Evolutionary conservation across 352 stramenopile genomes (phyloP).

Genomic region (Phytopythium oedochilum): DNA sequence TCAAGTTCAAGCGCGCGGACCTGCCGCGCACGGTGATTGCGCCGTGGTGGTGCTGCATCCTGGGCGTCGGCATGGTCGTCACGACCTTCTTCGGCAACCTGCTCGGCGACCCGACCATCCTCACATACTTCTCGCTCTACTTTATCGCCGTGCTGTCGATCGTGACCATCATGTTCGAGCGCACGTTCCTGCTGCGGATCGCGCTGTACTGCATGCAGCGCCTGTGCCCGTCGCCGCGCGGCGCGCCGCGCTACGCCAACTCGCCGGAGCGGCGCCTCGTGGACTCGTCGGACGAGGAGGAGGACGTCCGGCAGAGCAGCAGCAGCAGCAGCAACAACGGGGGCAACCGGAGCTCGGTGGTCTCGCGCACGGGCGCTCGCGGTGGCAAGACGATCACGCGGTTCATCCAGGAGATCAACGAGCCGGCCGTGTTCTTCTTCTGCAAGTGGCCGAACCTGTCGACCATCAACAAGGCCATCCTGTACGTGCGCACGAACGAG

Average conservation of each 20-base stretch:
- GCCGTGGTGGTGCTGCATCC: slow-evolving; percentile 84
- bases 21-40: slow-evolving; percentile 85
- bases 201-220: slow-evolving; percentile 75
- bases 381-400: slow-evolving; percentile 84
- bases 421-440: slow-evolving; percentile 93
- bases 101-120: slow-evolving; percentile 77
- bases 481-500: slow-evolving; percentile 94
- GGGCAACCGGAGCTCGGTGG: slow-evolving; percentile 17
- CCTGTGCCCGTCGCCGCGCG: slow-evolving; percentile 58
- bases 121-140: slow-evolving; percentile 89
- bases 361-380: slow-evolving; percentile 66
- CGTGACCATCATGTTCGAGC: slow-evolving; percentile 88
- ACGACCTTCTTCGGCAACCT: slow-evolving; percentile 84
- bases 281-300: slow-evolving; percentile 54
- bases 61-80: slow-evolving; percentile 80
- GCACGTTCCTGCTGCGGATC: slow-evolving; percentile 81
- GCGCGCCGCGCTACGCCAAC: neutral
- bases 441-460: slow-evolving; percentile 91
- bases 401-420: slow-evolving; percentile 82
- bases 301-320: slow-evolving; percentile 14
- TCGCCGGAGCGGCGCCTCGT: slow-evolving; percentile 18
- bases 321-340: slow-evolving; percentile 3
- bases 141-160: slow-evolving; percentile 77
- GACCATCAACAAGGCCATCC: slow-evolving; percentile 93
- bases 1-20: slow-evolving; percentile 93